A percentile compares a stretch with the other conserved stretches of the same genome.
Evolutionary conservation across 148 eudicot genomes (phyloP).

Genomic region (Rheum nobile): DNA sequence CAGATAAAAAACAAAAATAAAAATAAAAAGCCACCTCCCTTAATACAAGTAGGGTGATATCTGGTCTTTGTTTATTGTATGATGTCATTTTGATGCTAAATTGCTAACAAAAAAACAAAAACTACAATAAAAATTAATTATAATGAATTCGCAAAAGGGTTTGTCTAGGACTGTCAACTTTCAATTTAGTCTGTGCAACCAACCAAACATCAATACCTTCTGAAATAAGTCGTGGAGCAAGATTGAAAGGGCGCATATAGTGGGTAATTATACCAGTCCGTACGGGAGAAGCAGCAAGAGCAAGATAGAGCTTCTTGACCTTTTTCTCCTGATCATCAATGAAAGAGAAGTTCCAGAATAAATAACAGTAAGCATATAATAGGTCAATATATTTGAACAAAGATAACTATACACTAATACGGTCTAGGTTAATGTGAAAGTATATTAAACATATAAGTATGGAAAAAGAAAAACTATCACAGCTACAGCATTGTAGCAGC

Average conservation of each 20-base stretch:
- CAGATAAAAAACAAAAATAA: not conserved
- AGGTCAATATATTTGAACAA: not conserved
- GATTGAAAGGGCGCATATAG: conserved; percentile 70
- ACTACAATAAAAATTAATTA: not conserved
- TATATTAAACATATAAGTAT: not conserved
- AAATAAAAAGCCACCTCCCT: not conserved
- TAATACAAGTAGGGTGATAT: not conserved
- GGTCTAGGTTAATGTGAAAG: not conserved
- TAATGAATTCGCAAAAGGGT: not conserved
- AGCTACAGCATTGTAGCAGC: not conserved
- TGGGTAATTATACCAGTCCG: conserved; percentile 68
- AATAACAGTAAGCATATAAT: not conserved
- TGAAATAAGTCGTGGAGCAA: conserved; percentile 75
- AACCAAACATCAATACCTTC: conserved; percentile 41
- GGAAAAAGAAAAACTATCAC: not conserved
- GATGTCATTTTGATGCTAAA: not conserved
- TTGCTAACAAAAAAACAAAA: not conserved
- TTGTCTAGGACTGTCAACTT: not conserved
- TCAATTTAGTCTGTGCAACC: not conserved
- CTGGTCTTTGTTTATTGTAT: not conserved
- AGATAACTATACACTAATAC: not conserved
- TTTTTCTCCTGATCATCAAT: conserved; percentile 52
- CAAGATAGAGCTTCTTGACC: conserved; percentile 90
- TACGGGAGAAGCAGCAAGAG: conserved; percentile 83
- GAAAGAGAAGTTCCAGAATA: conserved; percentile 2